A percentile compares a stretch with the other conserved stretches of the same genome.
Evolutionary conservation across 2,329 filamentous ascomycete species (phyloP).

Genomic region (Cryphonectria parasitica): DNA sequence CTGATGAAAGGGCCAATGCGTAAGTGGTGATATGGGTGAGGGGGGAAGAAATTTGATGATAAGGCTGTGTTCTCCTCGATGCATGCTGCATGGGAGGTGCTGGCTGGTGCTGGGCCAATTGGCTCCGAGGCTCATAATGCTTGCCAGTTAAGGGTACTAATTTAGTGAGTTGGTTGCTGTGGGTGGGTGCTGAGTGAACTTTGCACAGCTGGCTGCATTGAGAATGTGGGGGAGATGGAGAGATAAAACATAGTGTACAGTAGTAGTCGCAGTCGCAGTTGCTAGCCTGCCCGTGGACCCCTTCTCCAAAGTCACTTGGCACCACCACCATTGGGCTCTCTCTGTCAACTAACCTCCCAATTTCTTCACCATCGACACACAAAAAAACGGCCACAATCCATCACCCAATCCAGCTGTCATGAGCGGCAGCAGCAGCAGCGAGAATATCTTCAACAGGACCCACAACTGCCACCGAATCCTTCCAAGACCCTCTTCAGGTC

Average conservation of each 20-base stretch:
- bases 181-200: neutral
- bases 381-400: neutral
- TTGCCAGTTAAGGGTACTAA: too few species aligned
- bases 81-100: too few species aligned
- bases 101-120: neutral
- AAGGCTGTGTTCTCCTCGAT: too few species aligned
- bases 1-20: neutral
- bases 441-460: conserved; percentile 7
- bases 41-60: too few species aligned
- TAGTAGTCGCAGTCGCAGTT: neutral
- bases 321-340: neutral
- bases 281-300: conserved; percentile 3
- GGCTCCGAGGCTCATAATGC: neutral
- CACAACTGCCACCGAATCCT: conserved; percentile 2
- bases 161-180: neutral
- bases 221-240: neutral
- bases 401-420: neutral
- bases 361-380: conserved; percentile 6
- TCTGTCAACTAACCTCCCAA: conserved; percentile 4
- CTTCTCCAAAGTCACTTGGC: neutral
- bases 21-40: neutral
- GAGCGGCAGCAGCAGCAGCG: neutral
- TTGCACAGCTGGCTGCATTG: neutral
- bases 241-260: too few species aligned
- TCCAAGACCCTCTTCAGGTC: neutral